Evolutionary conservation across 495 filamentous ascomycete genomes (phyloP), one percentile per base, ranked within the genome.

Genomic region (Aspergillus nanangensis): DNA sequence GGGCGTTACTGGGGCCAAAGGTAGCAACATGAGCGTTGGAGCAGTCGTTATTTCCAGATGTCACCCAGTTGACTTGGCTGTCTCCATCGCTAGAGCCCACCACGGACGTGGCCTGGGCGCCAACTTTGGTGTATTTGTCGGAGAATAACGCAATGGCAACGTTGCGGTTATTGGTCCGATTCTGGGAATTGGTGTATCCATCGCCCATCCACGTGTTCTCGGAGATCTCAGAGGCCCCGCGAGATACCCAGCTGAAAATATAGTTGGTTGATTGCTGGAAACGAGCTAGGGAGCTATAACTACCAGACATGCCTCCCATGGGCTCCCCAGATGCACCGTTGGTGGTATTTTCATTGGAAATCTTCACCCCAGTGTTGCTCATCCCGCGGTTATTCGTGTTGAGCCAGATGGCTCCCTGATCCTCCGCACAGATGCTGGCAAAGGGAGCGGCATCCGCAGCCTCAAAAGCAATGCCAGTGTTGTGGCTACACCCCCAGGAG

Each of bases 401-500:
- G n/a, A 80, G 59, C 77, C 76, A 79, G 58, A 79, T 77, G 18
- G 65, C 67, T 33, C 76, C 77, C 45, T 78, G 75, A 57, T 77
- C 77, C 45, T 77, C 77, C 7, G 76, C 70, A 38, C 73, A 78
- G 44, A 79, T 67, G 52, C 71, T 73, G 27, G 72, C 74, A 44
- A 70, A 76, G 0, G 75, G 76, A 14, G 72, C 53, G 1, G 60
- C 63, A 34, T 73, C 70, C 8, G 76, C 73, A 23, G 67, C 71
- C 47, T 78, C 76, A 41, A 79, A 70, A 2, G 74, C 75, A 41
- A 80, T 80, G 32, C 77, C 76, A 1, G 76, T 79, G 53, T 80
- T 80, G 61, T 80, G 74, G 44, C 68, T 74, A 57, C 76, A 80
- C n/a, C 76, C 75, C 69, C 74, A 79, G 17, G 64, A 50, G 54